phyloP scores from a whole-genome alignment of 148 eudicot genomes.

The Selenicereus undatus region DNA sequence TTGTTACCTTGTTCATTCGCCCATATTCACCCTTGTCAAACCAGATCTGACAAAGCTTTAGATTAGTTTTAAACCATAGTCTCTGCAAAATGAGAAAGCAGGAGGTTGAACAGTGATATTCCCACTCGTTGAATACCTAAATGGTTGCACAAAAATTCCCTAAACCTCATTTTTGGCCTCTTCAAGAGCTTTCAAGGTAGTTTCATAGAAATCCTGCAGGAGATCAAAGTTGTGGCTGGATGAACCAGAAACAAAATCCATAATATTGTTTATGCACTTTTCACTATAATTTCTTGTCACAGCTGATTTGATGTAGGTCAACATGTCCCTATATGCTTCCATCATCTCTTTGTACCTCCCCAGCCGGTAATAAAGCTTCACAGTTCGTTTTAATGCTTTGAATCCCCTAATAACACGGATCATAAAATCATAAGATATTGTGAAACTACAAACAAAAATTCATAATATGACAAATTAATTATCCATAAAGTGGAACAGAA shows the following conservation, averaged over 20 bases:
- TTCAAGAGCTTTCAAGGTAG: constrained; percentile 92
- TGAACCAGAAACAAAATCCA: constrained; percentile 99
- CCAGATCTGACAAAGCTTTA: constrained; percentile 98
- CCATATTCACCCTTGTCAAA: constrained; percentile 99
- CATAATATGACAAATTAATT: neutral
- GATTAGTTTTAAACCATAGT: constrained; percentile 96
- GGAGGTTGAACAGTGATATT: constrained; percentile 8
- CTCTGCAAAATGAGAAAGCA: constrained; percentile 53
- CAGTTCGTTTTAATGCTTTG: constrained; percentile 95
- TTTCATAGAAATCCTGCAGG: constrained; percentile 88
- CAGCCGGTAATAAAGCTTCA: constrained; percentile 83
- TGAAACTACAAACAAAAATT: neutral
- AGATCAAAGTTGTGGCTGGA: constrained; percentile 92
- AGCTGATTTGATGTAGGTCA: constrained; percentile 91
- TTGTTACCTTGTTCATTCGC: constrained; percentile 85
- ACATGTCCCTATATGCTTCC: constrained; percentile 95
- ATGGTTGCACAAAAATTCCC: constrained; percentile 3
- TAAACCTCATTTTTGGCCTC: constrained; percentile 98
- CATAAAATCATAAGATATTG: neutral
- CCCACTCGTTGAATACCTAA: neutral
- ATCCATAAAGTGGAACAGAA: neutral
- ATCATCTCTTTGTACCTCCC: constrained; percentile 95
- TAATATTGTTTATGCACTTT: constrained; percentile 92
- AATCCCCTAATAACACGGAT: constrained; percentile 68
- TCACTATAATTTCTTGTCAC: constrained; percentile 97